phyloP scores from a whole-genome alignment of 2,329 filamentous ascomycete species.

The Trichoderma endophyticum region DNA sequence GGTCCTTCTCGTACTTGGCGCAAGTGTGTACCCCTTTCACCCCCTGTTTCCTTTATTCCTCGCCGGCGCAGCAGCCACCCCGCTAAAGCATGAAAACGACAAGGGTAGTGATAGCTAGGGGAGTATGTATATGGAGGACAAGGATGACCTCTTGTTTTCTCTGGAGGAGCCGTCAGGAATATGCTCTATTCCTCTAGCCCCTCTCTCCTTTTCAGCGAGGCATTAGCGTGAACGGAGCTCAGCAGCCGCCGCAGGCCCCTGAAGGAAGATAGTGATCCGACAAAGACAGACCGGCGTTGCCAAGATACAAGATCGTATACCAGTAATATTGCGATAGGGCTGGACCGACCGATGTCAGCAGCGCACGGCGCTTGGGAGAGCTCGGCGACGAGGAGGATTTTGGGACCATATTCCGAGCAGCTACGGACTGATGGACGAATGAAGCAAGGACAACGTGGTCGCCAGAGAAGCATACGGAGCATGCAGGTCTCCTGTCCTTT shows the following conservation, averaged over 20 bases:
- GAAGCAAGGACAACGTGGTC: not conserved
- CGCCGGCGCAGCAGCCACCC: conserved; percentile 1
- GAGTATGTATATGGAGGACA: not conserved
- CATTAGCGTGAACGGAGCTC: conserved; percentile 5
- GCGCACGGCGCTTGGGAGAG: not conserved
- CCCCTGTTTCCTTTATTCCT: conserved; percentile 9
- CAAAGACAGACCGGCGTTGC: not conserved
- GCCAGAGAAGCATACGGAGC: not conserved
- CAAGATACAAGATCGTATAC: not conserved
- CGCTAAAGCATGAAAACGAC: conserved; percentile 14
- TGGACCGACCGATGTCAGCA: not conserved
- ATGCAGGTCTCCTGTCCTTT: not conserved
- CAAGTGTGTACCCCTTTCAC: conserved; percentile 1
- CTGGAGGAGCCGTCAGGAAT: not conserved
- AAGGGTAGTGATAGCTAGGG: not conserved
- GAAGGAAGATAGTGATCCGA: conserved; percentile 7
- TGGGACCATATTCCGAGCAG: not conserved
- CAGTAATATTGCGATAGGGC: conserved; percentile 5
- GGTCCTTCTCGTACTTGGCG: not conserved
- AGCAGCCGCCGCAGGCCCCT: not conserved
- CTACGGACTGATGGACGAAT: not conserved
- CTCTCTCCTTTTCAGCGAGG: not conserved
- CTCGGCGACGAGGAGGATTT: not conserved
- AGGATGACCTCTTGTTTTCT: not conserved
- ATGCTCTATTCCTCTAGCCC: not conserved